Base-by-base conservation (phyloP, 352 stramenopile genomes). In the Thalassiosira hispida region DNA sequence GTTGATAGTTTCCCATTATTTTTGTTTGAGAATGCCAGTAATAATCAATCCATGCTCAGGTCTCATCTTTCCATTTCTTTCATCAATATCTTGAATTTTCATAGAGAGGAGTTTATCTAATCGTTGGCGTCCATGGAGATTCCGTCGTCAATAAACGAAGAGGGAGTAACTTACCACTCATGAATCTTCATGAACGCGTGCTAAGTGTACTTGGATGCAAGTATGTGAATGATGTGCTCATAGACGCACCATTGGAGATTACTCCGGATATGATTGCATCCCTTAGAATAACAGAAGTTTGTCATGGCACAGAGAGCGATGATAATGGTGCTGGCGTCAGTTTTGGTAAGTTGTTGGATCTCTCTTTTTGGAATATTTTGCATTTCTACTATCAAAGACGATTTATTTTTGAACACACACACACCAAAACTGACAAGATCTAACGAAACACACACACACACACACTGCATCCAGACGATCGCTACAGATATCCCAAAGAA, bases 101-200 rank as follows among this genome's bases (percentile, higher is more conserved):
- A 51, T 27, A 89, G 82, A 56, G 96, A 52, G 96, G 96, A 53
- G 94, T 97, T 84, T 99, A 98, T 85, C 72, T 99, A 3, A 97
- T 99, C 69, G 97, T 98, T 27, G 97, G 96, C 38, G 93, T 99
- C 52, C 96, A 99, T 86, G 96, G 97, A 78, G 97, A 99, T 88
- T 90, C 84, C 46, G 90, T 96, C 22, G 95, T 98, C 27, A 92
- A 93, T 96, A 96, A 87, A 91, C 90, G 64, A 86, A 95, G 84
- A 88, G 95, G 76, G 46, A 80, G 73, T 22, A 85, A 89, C 46
- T 96, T 98, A 80, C 97, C 97, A 23, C 97, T 99, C 73, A 98
- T 99, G 95, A 99, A 98, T 92, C 85, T 99, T 23, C 96, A 99
- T 80, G 97, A 99, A 91, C 94, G 97, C 55, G 96, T 98, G 44